Base-by-base conservation (phyloP, 2,329 filamentous ascomycete genomes). In the Fusarium chuoi region DNA sequence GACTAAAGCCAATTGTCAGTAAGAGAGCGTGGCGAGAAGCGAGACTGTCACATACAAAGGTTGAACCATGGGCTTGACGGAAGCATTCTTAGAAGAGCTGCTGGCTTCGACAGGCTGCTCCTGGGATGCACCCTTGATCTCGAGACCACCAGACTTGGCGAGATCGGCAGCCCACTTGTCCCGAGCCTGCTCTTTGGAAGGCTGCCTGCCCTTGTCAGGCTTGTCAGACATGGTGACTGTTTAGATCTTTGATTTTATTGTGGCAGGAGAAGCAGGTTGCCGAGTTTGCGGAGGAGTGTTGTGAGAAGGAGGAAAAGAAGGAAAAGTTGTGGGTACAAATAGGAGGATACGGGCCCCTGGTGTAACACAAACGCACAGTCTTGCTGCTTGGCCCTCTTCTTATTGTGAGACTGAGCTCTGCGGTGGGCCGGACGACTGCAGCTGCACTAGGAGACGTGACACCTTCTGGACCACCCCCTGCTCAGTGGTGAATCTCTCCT, bases 61-160 rank as follows among this genome's bases (percentile, higher is more conserved):
- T 6, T n/a, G 33, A 13, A 14, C 10, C 14, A 26, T 0, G 18
- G 11, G 11, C 9, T 7, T 8, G 7, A n/a, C 5, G 20, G 24
- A 13, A 39, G 11, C 35, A n/a, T 22, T 13, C 18, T 54, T 13
- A 12, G 51, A 39, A 28, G 51, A 36, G n/a, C 24, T n/a, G 6
- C 11, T 26, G 11, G 24, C 24, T 28, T 17, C 35, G 24, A 22
- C 14, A 5, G 7, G 49, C 18, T 54, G n/a, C 14, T 36, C n/a
- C 20, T 28, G 20, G 14, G 33, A 17, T 17, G 35, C 3, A 17
- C 2, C 20, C 13, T n/a, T 7, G 10, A 17, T 13, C 51, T 54
- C 51, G 7, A 38, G 35, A 7, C 20, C 24, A 28, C n/a, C 24
- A 17, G 51, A 13, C 9, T 38, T 28, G n/a, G 18, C 17, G 30